Evolutionary conservation across 2,329 filamentous ascomycete species (phyloP), one percentile per base, ranked within the genome.

Genomic region (Hypoxylon sp.): DNA sequence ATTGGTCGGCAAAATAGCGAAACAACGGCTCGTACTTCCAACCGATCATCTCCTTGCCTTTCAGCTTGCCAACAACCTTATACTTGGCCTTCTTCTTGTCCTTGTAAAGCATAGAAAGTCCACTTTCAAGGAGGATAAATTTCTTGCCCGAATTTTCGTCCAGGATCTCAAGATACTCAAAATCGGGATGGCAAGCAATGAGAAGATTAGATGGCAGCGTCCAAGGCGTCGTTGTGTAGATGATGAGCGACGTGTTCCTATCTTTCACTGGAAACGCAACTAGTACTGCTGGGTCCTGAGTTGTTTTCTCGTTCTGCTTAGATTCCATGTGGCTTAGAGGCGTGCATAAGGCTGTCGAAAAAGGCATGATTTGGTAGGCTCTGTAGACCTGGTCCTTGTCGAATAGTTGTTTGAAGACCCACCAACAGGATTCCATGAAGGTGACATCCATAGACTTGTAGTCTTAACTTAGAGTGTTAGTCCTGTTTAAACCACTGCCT

Each of bases 361-460:
- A 98, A 11, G 95, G 95, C 93, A 98, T 96, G 70, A 98, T 94
- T 77, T 91, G 90, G 81, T 96, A 92, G 47, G 94, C 94, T 73
- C 94, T 92, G 80, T 98, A 98, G 61, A 98, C 94, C 69, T 92
- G 86, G 63, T 90, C 92, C 82, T 97, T 97, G 74, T 97, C 92
- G 79, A 93, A 97, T 24, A 98, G 86, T 78, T 95, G 90, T 84
- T 96, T 97, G 85, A 97, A 97, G 17, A 96, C 92, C 94, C 95
- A 98, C 95, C 95, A 98, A 72, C 93, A 90, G 0, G 92, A 92
- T 83, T 98, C 95, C 95, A 98, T 98, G 82, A 97, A 98, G 19
- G 85, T 90, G n/a, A 91, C 87, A 79, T 98, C 92, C 94, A 98
- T 97, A 37, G 94, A 97, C 91, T 70, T 70, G n/a, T 70, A 70